Evolutionary conservation across 1,139 yeast genomes (phyloP), one percentile per base, ranked within the genome.

Genomic region (Saccharomyces hybrid): DNA sequence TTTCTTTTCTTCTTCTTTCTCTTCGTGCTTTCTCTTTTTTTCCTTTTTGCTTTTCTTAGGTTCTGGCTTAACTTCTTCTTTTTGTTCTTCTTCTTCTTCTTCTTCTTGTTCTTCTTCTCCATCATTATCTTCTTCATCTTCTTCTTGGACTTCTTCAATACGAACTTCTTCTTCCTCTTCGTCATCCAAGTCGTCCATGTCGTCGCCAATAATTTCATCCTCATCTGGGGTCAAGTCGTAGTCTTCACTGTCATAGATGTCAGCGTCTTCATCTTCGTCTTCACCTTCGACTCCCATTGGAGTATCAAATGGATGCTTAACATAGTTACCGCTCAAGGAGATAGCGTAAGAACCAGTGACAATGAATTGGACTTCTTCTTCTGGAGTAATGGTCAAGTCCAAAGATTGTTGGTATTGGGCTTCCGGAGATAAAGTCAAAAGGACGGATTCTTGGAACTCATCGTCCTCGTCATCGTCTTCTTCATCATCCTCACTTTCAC

Each of bases 291-390:
- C 86, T 63, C 86, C 95, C 63, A 62, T 56, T 50, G 69, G 65
- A 16, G 67, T 62, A 58, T 70, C 73, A 55, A 84, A 90, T 72
- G 98, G 97, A 74, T 90, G 97, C 70, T 88, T 95, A 69, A 93
- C 86, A 76, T 86, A 89, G 84, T 93, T 91, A 78, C 99, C 99
- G 65, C 89, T 80, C 68, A 93, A 78, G 73, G 91, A 95, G 63
- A 93, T 79, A 64, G 96, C 87, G 77, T 89, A 90, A 42, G 98
- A 90, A 65, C 99, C 99, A 61, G 96, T 86, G 58, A 88, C 97
- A 67, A 89, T 95, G 70, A 93, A 93, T 78, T 80, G 84, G 59
- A 93, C 91, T 70, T 90, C 96, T 76, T 93, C 99, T 69, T 86
- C 95, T 66, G 97, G 96, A 58, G 86, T 80, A 70, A 95, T 86